A percentile compares a stretch with the other conserved stretches of the same genome.
These are phyloP conservation scores for Reutealis trisperma DNA, from an alignment of 345 rosid genomes.

Conservation along the genomic window DNA sequence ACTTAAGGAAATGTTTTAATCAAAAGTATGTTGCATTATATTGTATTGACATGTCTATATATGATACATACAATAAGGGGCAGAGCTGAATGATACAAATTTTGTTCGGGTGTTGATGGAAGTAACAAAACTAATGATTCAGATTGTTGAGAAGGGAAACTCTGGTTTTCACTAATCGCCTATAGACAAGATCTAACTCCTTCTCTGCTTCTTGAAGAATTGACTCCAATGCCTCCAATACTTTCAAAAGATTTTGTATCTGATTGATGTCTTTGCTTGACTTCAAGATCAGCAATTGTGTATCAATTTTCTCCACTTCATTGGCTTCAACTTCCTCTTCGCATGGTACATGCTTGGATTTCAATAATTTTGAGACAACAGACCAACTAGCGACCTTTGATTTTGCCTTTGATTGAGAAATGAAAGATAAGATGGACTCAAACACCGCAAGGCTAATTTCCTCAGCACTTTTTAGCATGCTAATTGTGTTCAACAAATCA, in stretches of 20 bases:
- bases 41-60: background rate
- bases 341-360: constrained; percentile 9
- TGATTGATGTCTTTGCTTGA: background rate
- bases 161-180: too few relatives aligned
- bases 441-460: constrained; percentile 12
- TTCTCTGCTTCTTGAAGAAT: too few relatives aligned
- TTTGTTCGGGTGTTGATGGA: background rate
- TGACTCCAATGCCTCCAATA: too few relatives aligned
- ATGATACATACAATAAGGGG: background rate
- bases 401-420: constrained; percentile 11
- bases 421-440: constrained; percentile 13
- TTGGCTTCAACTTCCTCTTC: constrained; percentile 5
- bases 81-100: background rate
- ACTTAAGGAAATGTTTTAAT: background rate
- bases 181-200: too few relatives aligned
- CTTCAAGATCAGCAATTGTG: constrained; percentile 10
- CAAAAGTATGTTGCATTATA: background rate
- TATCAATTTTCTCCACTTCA: constrained; percentile 14
- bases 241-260: background rate
- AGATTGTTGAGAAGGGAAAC: too few relatives aligned
- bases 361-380: constrained; percentile 19
- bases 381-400: constrained; percentile 18
- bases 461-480: constrained; percentile 16
- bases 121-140: background rate
- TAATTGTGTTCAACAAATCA: background rate